Base-by-base conservation (phyloP, 495 filamentous ascomycete genomes). In the Achaetomiella virescens region DNA sequence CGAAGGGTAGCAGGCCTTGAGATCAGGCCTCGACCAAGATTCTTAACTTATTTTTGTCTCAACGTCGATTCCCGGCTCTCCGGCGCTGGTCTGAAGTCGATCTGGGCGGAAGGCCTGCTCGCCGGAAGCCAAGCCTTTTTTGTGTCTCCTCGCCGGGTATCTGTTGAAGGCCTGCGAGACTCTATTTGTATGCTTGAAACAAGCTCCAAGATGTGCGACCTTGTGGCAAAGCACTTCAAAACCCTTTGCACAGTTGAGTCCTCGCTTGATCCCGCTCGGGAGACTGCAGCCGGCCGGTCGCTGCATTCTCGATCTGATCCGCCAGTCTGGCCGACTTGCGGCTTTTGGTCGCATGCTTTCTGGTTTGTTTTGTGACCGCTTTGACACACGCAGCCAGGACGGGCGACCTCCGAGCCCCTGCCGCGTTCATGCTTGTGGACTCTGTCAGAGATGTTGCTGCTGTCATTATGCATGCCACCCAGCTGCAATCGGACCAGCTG, bases 1-100 rank as follows among this genome's bases (percentile, higher is more conserved):
- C 21, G 52, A 52, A 55, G 42, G 40, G 17, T 29, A 36, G 22
- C 37, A 12, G 50, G 20, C 50, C 55, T 17, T 8, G 33, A 49
- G 29, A 20, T 14, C 45, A 35, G 17, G 22, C 22, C 44, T 40
- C 12, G 36, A 27, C 48, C 35, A 36, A 3, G 48, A n/a, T n/a
- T 37, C 35, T n/a, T 21, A 17, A 37, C 48, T 14, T 25, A 29
- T 51, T 27, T 21, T 45, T 24, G 22, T 45, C 42, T 45, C 21
- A 45, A 45, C 42, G 24, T 24, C 17, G 6, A 42, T 42, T 20
- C 2, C 18, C 17, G 6, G 3, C n/a, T n/a, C 7, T 18, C 17
- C 3, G 2, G 5, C 6, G 38, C 1, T 22, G 40, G 40, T 42
- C 18, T 42, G 40, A 17, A 40, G 18, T 40, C 37, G 35, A 36